Evolutionary conservation across 2,329 filamentous ascomycete genomes (phyloP).

Genomic region (Thermoascus crustaceus): DNA sequence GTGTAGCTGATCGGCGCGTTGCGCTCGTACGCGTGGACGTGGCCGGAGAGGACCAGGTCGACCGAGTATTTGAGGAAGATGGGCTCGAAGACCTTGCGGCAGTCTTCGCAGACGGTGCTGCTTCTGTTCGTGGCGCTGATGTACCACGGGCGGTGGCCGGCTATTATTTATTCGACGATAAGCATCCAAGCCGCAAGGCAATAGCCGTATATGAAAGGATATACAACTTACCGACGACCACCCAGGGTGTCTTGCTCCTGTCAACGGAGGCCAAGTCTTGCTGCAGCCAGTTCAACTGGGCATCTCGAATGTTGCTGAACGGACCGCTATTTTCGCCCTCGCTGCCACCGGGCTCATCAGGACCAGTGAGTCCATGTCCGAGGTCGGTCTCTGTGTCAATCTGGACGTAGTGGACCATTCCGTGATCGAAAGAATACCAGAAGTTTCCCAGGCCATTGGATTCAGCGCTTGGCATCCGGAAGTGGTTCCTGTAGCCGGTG

Average conservation of each 20-base stretch:
- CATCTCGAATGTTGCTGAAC: constrained; percentile 5
- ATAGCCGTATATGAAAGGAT: background rate
- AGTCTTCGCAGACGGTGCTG: constrained; percentile 29
- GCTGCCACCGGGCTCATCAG: constrained; percentile 7
- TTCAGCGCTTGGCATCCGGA: constrained; percentile 14
- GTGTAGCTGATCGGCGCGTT: constrained; percentile 28
- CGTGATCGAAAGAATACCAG: constrained; percentile 9
- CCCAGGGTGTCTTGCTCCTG: constrained; percentile 20
- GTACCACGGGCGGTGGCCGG: constrained; percentile 18
- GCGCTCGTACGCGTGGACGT: constrained; percentile 48
- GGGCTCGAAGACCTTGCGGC: constrained; percentile 42
- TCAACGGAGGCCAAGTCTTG: constrained; percentile 16
- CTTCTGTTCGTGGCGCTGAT: constrained; percentile 4
- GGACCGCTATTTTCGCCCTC: constrained; percentile 6
- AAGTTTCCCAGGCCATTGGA: constrained; percentile 10
- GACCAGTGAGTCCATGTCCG: constrained; percentile 5
- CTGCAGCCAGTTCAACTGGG: constrained; percentile 7
- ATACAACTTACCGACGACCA: constrained; percentile 11
- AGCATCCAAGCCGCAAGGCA: background rate
- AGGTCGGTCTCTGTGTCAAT: constrained; percentile 12
- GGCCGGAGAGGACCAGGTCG: constrained; percentile 46
- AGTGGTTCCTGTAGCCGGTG: constrained; percentile 17
- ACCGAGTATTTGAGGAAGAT: constrained; percentile 46
- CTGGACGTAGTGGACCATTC: constrained; percentile 9
- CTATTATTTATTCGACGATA: constrained; percentile 1